Conservation (phyloP, 345 rosid species). For the Geranium rotundifolium region DNA sequence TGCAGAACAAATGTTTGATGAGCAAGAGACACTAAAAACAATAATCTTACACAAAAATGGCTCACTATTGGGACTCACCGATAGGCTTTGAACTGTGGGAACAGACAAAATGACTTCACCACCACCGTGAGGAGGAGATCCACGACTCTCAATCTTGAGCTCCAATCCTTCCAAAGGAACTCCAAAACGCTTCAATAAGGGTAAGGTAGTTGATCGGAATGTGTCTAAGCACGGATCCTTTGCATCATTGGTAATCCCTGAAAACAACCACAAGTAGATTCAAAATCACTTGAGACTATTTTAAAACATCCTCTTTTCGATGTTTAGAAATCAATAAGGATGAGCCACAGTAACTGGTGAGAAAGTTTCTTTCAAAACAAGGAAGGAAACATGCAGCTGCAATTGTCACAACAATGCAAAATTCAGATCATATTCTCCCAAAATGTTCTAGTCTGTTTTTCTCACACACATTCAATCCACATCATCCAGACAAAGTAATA, state of each 20-base stretch:
- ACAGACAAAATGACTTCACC: conserved; percentile 68
- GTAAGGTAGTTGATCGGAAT: conserved; percentile 54
- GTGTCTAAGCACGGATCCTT: conserved; percentile 79
- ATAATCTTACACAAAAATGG: not conserved
- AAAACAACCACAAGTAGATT: conserved; percentile 8
- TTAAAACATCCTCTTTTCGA: not conserved
- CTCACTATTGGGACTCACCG: conserved; percentile 23
- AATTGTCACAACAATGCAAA: not conserved
- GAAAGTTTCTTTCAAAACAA: too few relatives aligned
- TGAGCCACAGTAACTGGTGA: not conserved
- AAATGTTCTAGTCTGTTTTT: not conserved
- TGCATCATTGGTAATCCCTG: conserved; percentile 81
- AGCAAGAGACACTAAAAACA: conserved; percentile 1
- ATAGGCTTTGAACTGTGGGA: conserved; percentile 43
- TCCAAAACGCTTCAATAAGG: conserved; percentile 56
- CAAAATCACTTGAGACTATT: not conserved
- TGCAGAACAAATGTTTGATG: conserved; percentile 21
- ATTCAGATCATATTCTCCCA: not conserved
- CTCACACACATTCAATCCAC: too few relatives aligned
- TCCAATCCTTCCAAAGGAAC: conserved; percentile 69
- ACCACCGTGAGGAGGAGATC: conserved; percentile 73
- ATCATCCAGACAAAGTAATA: too few relatives aligned
- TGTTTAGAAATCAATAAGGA: too few relatives aligned
- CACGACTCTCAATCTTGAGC: conserved; percentile 66
- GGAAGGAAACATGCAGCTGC: not conserved